Evolutionary conservation across 768 basidiomycete genomes (phyloP).

Genomic region (Exidia glandulosa): DNA sequence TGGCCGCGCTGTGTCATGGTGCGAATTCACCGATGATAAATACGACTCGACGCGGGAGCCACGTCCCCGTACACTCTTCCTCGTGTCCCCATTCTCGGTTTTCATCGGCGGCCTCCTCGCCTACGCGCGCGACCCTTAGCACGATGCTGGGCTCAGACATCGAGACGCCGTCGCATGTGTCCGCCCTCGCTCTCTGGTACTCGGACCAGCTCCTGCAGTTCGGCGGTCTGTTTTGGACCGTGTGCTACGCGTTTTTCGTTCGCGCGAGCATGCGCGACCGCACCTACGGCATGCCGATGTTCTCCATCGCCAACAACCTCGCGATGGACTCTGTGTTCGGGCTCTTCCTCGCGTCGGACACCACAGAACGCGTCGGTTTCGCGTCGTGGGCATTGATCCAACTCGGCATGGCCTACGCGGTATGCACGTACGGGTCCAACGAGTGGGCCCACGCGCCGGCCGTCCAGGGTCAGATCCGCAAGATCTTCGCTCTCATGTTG

Average conservation of each 20-base stretch:
- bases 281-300: not conserved
- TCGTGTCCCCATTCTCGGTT: no score
- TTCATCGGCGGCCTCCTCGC: no score
- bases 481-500: not conserved
- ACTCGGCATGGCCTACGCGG: not conserved
- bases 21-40: no score
- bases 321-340: not conserved
- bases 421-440: not conserved
- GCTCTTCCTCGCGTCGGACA: not conserved
- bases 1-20: no score
- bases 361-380: not conserved
- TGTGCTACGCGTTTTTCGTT: not conserved
- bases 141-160: not conserved
- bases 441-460: not conserved
- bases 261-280: not conserved
- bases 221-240: not conserved
- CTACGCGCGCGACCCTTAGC: no score
- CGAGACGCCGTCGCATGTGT: not conserved
- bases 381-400: not conserved
- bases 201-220: not conserved
- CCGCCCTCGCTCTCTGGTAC: not conserved
- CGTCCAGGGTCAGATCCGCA: not conserved
- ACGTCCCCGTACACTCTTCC: no score
- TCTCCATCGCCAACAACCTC: not conserved
- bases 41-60: no score